Base-by-base conservation (phyloP, 768 basidiomycete species). In the Boletus vinaceobasis region DNA sequence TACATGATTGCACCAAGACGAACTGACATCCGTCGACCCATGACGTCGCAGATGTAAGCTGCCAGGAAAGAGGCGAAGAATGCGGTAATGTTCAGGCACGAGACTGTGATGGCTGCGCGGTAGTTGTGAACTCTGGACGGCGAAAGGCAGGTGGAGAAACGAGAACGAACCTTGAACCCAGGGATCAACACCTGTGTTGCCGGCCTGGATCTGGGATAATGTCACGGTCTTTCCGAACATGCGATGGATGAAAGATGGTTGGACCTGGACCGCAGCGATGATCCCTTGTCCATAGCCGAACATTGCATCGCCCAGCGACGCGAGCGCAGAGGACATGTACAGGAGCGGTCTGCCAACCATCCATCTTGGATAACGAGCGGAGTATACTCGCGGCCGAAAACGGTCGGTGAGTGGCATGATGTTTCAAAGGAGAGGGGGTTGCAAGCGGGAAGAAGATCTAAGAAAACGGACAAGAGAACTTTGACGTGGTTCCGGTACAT, bases 241-340 rank as follows among this genome's bases (percentile, higher is more conserved):
- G 6, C 75, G 69, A 14, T 69, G 64, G 51, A 82, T 77, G 62
- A 81, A 82, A 2, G 77, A 75, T 5, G 79, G 79, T 60, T 81
- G 80, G 42, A 82, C 75, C 44, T 81, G 79, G 19, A 77, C 73
- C 4, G 78, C 71, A 5, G 79, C 79, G 40, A 80, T 80, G 57
- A 77, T 76, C 4, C 80, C 80, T 58, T 81, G 80, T 40, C 77
- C 75, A 52, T 81, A 82, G 6, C 80, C 80, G 57, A 82, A 81
- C 74, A 81, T 79, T 7, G 79, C 80, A 59, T 82, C 80, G 47
- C 80, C 80, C 58, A 82, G 73, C 56, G 78, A 78, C n/a, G 79
- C 79, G 37, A 79, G 71, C 0, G 79, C 80, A 52, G 79, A 78
- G 33, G 80, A 80, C 43, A 73, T 75, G 63, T 79, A 77, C 8